Percentiles rank a stretch among this genome's conserved stretches.
Conservation (phyloP, 768 basidiomycete species). For the Gloeostereum incarnatum region DNA sequence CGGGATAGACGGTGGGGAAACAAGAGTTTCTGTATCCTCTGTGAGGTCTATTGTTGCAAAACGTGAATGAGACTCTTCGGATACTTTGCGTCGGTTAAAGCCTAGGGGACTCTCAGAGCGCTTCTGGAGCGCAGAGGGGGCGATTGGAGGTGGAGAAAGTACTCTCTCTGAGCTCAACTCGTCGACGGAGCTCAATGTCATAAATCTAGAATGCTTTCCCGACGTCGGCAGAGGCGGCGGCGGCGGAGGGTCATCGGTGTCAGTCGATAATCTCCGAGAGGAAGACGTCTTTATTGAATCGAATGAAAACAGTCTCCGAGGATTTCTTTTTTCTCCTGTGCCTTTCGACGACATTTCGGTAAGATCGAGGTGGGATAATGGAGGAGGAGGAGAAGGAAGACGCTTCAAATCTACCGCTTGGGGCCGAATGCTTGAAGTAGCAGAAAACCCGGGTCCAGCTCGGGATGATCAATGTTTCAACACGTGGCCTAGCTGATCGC, state of each 20-base stretch:
- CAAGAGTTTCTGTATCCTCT: conserved; percentile 1
- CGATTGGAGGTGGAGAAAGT: conserved; percentile 1
- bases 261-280: conserved; percentile 13
- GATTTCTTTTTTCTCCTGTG: conserved; percentile 8
- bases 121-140: background rate
- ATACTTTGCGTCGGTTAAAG: background rate
- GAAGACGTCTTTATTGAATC: conserved; percentile 12
- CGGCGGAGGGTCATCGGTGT: conserved; percentile 6
- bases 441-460: no score
- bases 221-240: conserved; percentile 1
- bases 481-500: no score
- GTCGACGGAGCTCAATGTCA: no score
- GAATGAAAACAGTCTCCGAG: conserved; percentile 17
- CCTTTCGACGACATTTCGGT: background rate
- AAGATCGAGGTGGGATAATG: no score
- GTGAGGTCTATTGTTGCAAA: background rate
- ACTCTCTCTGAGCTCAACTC: conserved; percentile 1
- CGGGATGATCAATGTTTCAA: no score
- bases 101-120: background rate
- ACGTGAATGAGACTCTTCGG: no score
- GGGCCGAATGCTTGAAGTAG: no score
- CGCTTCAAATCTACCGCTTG: no score
- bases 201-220: no score
- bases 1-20: background rate
- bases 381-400: no score